phyloP scores from a whole-genome alignment of 805 yeast genomes.

The Suhomyces canberraensis region DNA sequence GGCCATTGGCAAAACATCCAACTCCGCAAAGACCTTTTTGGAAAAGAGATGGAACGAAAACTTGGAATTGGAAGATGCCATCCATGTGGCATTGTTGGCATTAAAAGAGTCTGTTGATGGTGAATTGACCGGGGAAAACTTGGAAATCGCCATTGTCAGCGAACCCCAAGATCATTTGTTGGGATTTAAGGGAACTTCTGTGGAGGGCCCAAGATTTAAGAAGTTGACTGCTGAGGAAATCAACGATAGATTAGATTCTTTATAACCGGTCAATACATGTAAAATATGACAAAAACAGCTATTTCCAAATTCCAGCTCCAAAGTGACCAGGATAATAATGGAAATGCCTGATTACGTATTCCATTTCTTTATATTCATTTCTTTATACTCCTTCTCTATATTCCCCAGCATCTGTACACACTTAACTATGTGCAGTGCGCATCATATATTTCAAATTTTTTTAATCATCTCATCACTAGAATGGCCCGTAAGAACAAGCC shows the following conservation, averaged over 20 bases:
- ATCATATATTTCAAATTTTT: slow-evolving; percentile 4
- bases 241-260: slow-evolving; percentile 90
- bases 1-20: slow-evolving; percentile 94
- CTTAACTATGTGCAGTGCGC: too few species aligned
- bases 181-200: slow-evolving; percentile 81
- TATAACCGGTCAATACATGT: slow-evolving; percentile 38
- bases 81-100: slow-evolving; percentile 91
- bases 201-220: slow-evolving; percentile 86
- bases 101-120: slow-evolving; percentile 97
- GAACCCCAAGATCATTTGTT: slow-evolving; percentile 75
- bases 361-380: neutral
- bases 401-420: too few species aligned
- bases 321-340: neutral
- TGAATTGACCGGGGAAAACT: slow-evolving; percentile 94
- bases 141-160: slow-evolving; percentile 86
- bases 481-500: slow-evolving; percentile 14
- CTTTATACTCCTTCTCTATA: too few species aligned
- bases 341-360: too few species aligned
- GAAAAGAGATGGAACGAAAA: slow-evolving; percentile 99
- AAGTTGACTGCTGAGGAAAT: slow-evolving; percentile 86
- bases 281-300: too few species aligned
- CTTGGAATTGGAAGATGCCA: slow-evolving; percentile 95
- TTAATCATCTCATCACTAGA: slow-evolving; percentile 2
- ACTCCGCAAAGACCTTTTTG: slow-evolving; percentile 93
- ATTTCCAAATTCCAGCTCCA: too few species aligned